Conservation (phyloP, 495 filamentous ascomycete species). For the Neurospora sp. region DNA sequence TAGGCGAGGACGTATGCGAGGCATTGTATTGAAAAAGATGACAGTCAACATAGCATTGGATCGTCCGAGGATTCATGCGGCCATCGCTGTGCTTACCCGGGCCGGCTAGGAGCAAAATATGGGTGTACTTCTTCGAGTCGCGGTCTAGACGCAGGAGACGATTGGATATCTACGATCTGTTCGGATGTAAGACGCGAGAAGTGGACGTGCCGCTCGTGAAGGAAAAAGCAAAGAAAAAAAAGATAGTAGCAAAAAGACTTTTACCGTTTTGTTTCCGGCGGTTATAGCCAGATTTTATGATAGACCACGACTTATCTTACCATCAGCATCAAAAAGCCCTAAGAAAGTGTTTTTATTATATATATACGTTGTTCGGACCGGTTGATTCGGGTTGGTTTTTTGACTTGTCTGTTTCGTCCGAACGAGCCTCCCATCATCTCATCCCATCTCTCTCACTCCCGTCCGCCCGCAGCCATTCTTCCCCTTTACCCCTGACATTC, state of each 20-base stretch:
- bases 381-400: too few relatives aligned
- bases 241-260: neutral
- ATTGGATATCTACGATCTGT: neutral
- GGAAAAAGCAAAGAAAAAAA: neutral
- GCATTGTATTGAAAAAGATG: neutral
- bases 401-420: neutral
- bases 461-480: neutral
- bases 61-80: neutral
- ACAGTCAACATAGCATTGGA: neutral
- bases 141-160: neutral
- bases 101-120: neutral
- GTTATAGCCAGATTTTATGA: neutral
- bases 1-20: neutral
- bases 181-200: neutral
- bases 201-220: neutral
- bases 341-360: neutral
- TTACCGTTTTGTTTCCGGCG: neutral
- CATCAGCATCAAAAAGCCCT: neutral
- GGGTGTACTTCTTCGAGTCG: neutral
- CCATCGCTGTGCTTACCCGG: neutral
- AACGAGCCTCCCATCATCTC: neutral
- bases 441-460: neutral
- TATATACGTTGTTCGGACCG: too few relatives aligned
- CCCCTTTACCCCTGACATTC: neutral
- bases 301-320: neutral